phyloP scores from a whole-genome alignment of 2,329 filamentous ascomycete genomes.

The Microcyclospora tardicrescens region DNA sequence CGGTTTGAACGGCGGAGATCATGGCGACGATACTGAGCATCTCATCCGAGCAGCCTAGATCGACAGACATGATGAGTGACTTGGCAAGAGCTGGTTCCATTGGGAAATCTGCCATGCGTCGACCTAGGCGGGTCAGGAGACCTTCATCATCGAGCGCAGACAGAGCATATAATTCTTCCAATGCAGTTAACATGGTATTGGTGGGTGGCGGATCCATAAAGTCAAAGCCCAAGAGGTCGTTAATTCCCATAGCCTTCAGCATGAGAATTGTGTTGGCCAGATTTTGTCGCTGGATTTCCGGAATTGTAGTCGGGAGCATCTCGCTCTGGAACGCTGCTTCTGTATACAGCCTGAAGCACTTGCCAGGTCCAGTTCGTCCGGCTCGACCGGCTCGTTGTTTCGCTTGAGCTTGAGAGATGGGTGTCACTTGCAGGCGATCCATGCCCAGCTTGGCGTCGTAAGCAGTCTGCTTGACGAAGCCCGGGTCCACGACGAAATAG shows the following conservation, averaged over 20 bases:
- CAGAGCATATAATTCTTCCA: slow-evolving; percentile 89
- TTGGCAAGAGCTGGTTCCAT: slow-evolving; percentile 93
- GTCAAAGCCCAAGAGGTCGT: slow-evolving; percentile 91
- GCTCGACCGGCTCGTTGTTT: slow-evolving; percentile 89
- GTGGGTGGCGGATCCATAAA: slow-evolving; percentile 98
- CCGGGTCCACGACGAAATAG: slow-evolving; percentile 92
- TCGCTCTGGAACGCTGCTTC: slow-evolving; percentile 92
- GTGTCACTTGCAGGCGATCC: slow-evolving; percentile 90
- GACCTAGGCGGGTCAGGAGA: slow-evolving; percentile 74
- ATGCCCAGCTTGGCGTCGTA: slow-evolving; percentile 97
- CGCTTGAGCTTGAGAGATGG: slow-evolving; percentile 91
- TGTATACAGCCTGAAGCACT: slow-evolving; percentile 90
- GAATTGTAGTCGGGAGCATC: slow-evolving; percentile 91
- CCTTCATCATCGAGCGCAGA: slow-evolving; percentile 92
- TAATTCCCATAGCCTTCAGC: slow-evolving; percentile 98
- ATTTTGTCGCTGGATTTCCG: slow-evolving; percentile 93
- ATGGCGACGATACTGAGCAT: slow-evolving; percentile 89
- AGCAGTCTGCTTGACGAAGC: slow-evolving; percentile 94
- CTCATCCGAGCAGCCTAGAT: slow-evolving; percentile 83
- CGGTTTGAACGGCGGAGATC: slow-evolving; percentile 64
- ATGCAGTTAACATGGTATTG: slow-evolving; percentile 90
- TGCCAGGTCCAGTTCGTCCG: slow-evolving; percentile 86
- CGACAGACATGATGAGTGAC: slow-evolving; percentile 74
- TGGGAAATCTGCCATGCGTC: slow-evolving; percentile 97
- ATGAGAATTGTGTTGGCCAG: slow-evolving; percentile 86